Percentiles rank a stretch among this genome's conserved stretches.
phyloP scores from a whole-genome alignment of 768 basidiomycete genomes.

The Suillus occidentalis region DNA sequence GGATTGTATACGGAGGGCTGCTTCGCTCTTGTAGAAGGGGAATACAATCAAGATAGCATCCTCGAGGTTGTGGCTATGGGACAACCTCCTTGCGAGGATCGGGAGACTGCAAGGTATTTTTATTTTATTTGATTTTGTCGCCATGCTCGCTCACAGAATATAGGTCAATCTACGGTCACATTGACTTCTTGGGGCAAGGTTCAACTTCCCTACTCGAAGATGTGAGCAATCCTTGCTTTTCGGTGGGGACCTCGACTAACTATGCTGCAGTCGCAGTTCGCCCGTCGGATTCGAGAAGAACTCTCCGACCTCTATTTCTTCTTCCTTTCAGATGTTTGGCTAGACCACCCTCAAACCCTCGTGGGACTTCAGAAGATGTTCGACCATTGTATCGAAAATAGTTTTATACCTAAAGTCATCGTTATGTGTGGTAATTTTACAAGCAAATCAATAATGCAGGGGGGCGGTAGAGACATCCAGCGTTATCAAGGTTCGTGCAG shows the following conservation, averaged over 20 bases:
- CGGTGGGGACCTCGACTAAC: conserved; percentile 3
- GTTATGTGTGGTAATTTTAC: conserved; percentile 96
- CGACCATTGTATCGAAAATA: conserved; percentile 85
- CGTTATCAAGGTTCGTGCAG: conserved; percentile 73
- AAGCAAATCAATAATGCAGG: conserved; percentile 75
- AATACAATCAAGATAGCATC: conserved; percentile 90
- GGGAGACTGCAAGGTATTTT: conserved; percentile 76
- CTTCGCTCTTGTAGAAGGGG: conserved; percentile 93
- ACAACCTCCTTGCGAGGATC: conserved; percentile 93
- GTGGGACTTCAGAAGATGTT: conserved; percentile 81
- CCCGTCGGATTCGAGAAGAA: conserved; percentile 63
- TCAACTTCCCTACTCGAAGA: conserved; percentile 89
- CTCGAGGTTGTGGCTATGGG: conserved; percentile 92
- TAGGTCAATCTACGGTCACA: conserved; percentile 93
- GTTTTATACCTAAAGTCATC: conserved; percentile 85
- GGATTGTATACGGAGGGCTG: conserved; percentile 96
- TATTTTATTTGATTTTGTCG: neutral
- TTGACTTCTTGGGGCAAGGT: conserved; percentile 96
- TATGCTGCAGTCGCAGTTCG: conserved; percentile 53
- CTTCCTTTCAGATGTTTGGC: conserved; percentile 93
- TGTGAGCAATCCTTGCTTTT: conserved; percentile 43
- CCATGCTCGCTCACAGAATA: conserved; percentile 11
- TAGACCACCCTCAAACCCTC: conserved; percentile 86
- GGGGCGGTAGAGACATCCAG: conserved; percentile 74
- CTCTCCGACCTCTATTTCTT: conserved; percentile 83